A percentile compares a stretch with the other conserved stretches of the same genome.
Evolutionary conservation across 2,329 filamentous ascomycete genomes (phyloP).

Genomic region (Dothideomycetidae sp.): DNA sequence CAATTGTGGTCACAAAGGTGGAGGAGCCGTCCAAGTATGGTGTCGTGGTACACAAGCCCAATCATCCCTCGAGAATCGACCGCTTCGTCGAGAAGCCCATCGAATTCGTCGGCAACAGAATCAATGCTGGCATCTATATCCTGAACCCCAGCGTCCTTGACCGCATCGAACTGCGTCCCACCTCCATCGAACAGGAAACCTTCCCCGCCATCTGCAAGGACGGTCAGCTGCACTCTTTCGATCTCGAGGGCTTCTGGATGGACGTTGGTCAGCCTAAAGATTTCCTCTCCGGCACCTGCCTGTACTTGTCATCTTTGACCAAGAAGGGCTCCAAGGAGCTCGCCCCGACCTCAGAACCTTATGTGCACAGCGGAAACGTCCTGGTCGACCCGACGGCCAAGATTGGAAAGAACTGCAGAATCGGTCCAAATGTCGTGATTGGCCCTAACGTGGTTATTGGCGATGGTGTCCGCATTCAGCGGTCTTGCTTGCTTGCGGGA

Average conservation of each 20-base stretch:
- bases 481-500: conserved; percentile 75
- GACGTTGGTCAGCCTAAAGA: conserved; percentile 98
- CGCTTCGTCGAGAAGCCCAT: conserved; percentile 99
- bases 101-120: conserved; percentile 95
- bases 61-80: conserved; percentile 81
- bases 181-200: conserved; percentile 96
- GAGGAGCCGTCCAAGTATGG: conserved; percentile 98
- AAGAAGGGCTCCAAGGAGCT: conserved; percentile 84
- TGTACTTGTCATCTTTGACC: conserved; percentile 84
- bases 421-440: conserved; percentile 93
- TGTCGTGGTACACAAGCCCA: conserved; percentile 94
- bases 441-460: conserved; percentile 84
- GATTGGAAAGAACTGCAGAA: conserved; percentile 97
- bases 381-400: conserved; percentile 86
- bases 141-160: conserved; percentile 81
- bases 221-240: conserved; percentile 85
- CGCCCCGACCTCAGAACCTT: conserved; percentile 57
- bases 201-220: conserved; percentile 90
- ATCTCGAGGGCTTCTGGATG: conserved; percentile 98
- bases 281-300: conserved; percentile 87
- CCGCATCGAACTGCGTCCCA: conserved; percentile 89
- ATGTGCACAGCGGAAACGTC: conserved; percentile 86
- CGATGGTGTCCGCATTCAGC: conserved; percentile 85
- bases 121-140: conserved; percentile 98
- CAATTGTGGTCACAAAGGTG: conserved; percentile 96